phyloP scores from a whole-genome alignment of 768 basidiomycete species.

The Lentinus tigrinus region DNA sequence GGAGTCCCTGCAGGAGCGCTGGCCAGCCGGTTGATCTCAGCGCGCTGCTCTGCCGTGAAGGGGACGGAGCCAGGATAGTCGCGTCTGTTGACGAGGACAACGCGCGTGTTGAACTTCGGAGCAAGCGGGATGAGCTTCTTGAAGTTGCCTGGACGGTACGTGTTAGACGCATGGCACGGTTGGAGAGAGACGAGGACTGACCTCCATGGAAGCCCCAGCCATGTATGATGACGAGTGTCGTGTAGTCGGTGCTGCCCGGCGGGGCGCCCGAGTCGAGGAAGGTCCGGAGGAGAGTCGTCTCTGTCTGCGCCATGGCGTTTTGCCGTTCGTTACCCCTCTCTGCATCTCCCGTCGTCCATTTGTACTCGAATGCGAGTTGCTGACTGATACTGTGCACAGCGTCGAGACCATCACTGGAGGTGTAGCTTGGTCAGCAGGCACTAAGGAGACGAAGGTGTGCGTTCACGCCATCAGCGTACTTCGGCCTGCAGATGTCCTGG shows the following conservation, averaged over 20 bases:
- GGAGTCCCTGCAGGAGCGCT: background rate
- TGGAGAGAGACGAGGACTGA: background rate
- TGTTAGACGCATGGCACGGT: too few species aligned
- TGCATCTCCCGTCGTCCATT: too few species aligned
- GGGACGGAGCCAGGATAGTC: slow-evolving; percentile 29
- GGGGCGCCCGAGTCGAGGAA: slow-evolving; percentile 20
- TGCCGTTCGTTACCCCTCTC: background rate
- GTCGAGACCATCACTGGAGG: background rate
- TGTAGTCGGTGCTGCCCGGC: slow-evolving; percentile 9
- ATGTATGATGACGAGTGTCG: slow-evolving; percentile 21
- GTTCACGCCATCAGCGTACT: background rate
- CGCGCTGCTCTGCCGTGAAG: slow-evolving; percentile 20
- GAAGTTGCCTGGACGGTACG: slow-evolving; percentile 15
- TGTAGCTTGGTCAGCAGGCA: too few species aligned
- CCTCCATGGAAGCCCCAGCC: slow-evolving; percentile 20
- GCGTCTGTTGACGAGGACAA: slow-evolving; percentile 26
- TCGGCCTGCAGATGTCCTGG: background rate
- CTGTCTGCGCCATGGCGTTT: background rate
- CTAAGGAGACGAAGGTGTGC: background rate
- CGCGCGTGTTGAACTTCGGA: slow-evolving; percentile 17
- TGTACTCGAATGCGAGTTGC: background rate
- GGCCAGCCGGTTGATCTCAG: background rate
- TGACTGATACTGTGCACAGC: background rate
- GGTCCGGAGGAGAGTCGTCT: background rate
- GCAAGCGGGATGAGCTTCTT: slow-evolving; percentile 21